Evolutionary conservation across 495 filamentous ascomycete species (phyloP), one percentile per base, ranked within the genome.

Genomic region (Daldinia childiae): DNA sequence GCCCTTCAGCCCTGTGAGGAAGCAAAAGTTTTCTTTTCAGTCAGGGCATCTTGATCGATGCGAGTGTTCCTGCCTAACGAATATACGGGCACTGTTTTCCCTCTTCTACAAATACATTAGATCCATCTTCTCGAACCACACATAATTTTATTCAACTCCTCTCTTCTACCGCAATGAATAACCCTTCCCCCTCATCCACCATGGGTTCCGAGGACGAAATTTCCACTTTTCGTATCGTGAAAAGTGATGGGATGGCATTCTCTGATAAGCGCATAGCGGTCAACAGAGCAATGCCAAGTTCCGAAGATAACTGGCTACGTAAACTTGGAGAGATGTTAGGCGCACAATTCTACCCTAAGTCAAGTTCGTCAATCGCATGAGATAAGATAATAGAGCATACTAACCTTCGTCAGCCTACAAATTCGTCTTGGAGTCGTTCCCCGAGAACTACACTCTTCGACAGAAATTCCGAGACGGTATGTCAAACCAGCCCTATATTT

Each of bases 371-470:
- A 29, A 59, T 12, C 15, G 14, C 24, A 1, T 15, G 12, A 7
- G n/a, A 6, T 4, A 21, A 21, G n/a, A 11, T 39, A 8, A 21
- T 19, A 4, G 32, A 64, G 9, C 12, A 41, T 60, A 24, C 69
- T 72, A 57, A 72, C 21, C 14, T 54, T 30, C 15, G 12, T 17
- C 15, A 72, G 63, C 3, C 21, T 11, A 26, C 6, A 14, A 9
- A 3, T 55, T 58, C 12, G 7, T 32, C 21, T 55, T 72, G 2
- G 43, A 38, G 1, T 14, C 50, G 0, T 56, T 72, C n/a, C 69
- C 69, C 0, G 1, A 60, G 36, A 6, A 64, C 36, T 72, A 72
- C 34, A 54, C 64, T 39, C 43, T 72, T 15, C 59, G 69, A 24
- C 27, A 15, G 3, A 52, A 17, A n/a, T 54, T n/a, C 27, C 24